Evolutionary conservation across 306 rosid species (phyloP), one percentile per base, ranked within the genome.

Genomic region (Casuarina cunninghamiana): DNA sequence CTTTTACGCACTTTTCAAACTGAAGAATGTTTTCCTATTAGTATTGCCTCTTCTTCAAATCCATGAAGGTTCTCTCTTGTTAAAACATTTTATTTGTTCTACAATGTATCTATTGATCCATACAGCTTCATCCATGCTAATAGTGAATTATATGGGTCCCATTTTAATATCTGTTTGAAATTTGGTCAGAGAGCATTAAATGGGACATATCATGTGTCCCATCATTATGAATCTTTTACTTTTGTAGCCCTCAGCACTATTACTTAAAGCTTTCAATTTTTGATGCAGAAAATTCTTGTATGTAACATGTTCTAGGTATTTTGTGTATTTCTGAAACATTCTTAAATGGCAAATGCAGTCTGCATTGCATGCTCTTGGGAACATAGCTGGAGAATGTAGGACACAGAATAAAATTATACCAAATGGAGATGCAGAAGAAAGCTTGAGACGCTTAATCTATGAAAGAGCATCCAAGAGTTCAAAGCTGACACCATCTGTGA

Each of bases 321-420:
- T 10, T n/a, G 12, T 50, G 51, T 74, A 26, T 11, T 19, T 79
- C 42, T 79, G 44, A 46, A 21, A 46, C 75, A 57, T 67, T 73
- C 49, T 75, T 73, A 62, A 57, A 61, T 80, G 77, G 73, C 35
- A 63, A 81, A 75, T 68, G 72, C 79, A 93, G 98, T 95, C 97
- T 75, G 97, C 97, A 80, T 41, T 91, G 87, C 97, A 95, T 85
- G 92, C 96, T 74, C 91, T 95, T 57, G 97, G 87, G 60, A 92
- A 91, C 79, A 92, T 95, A 62, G 81, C 85, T 0, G 98, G 98
- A 61, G 97, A 92, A 87, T 71, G 87, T 71, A 88, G 96, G 57
- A 60, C 91, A 9, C 92, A 84, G 79, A 84, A 84, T 83, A 80
- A 67, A 69, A 61, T 84, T 73, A 35, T 89, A 74, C 89, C 89